phyloP scores from a whole-genome alignment of 225 moss, liverwort and hornwort species.

The Thuidium tamariscinum region DNA sequence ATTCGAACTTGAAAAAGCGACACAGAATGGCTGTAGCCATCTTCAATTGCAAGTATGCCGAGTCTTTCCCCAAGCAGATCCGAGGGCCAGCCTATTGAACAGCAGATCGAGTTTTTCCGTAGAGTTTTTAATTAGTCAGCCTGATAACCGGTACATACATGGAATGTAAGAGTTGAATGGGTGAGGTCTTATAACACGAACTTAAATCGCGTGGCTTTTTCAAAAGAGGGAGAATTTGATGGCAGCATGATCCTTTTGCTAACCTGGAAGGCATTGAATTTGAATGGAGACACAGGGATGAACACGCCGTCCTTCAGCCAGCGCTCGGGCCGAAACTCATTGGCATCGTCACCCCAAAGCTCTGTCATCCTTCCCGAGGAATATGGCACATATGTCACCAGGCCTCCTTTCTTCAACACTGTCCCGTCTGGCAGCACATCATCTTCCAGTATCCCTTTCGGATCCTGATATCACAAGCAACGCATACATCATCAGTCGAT shows the following conservation, averaged over 20 bases:
- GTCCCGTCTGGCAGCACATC: slow-evolving; percentile 52
- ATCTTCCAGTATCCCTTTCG: slow-evolving; percentile 45
- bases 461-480: slow-evolving; percentile 15
- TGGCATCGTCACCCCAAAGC: slow-evolving; percentile 42
- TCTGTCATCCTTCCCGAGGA: slow-evolving; percentile 38
- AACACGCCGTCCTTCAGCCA: slow-evolving; percentile 48
- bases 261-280: slow-evolving; percentile 57
- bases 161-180: neutral
- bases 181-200: neutral
- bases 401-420: slow-evolving; percentile 43
- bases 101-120: neutral
- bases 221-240: neutral
- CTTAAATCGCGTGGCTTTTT: neutral
- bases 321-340: slow-evolving; percentile 41
- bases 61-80: slow-evolving; percentile 82
- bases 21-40: slow-evolving; percentile 47
- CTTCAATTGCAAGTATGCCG: slow-evolving; percentile 86
- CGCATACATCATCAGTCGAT: neutral
- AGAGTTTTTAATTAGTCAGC: neutral
- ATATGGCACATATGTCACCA: slow-evolving; percentile 45
- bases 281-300: slow-evolving; percentile 41
- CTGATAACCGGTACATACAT: neutral
- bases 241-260: neutral
- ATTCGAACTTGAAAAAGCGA: slow-evolving; percentile 63
- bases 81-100: slow-evolving; percentile 54